These are phyloP conservation scores for Carallia pectinifolia DNA, from an alignment of 345 rosid genomes.

Conservation along the genomic window DNA sequence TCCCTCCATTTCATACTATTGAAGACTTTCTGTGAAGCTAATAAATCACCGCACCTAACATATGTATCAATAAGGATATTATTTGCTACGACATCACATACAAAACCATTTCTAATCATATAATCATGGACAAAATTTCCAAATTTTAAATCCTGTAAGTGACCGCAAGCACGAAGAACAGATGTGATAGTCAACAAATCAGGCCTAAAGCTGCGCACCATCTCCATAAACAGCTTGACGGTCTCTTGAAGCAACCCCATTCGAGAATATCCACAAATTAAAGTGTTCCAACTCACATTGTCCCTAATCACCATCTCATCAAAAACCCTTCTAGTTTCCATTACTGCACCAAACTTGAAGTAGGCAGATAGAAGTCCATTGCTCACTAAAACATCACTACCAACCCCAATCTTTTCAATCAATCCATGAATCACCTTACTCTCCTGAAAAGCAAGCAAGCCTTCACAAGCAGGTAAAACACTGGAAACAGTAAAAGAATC, in stretches of 20 bases:
- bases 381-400: slow-evolving; percentile 35
- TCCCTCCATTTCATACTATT: slow-evolving; percentile 43
- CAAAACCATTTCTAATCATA: slow-evolving; percentile 35
- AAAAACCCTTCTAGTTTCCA: slow-evolving; percentile 47
- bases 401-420: slow-evolving; percentile 47
- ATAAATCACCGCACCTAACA: slow-evolving; percentile 50
- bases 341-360: slow-evolving; percentile 43
- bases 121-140: slow-evolving; percentile 48
- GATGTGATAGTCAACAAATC: slow-evolving; percentile 52
- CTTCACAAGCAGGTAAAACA: slow-evolving; percentile 61
- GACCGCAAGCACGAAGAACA: slow-evolving; percentile 62
- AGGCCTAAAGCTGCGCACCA: slow-evolving; percentile 40
- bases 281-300: slow-evolving; percentile 54
- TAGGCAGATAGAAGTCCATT: slow-evolving; percentile 63
- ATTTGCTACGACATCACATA: slow-evolving; percentile 34
- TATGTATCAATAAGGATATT: slow-evolving; percentile 61
- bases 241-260: slow-evolving; percentile 48
- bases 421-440: slow-evolving; percentile 50
- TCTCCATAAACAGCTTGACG: slow-evolving; percentile 36
- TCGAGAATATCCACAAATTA: slow-evolving; percentile 56
- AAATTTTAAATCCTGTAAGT: slow-evolving; percentile 35
- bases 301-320: slow-evolving; percentile 51
- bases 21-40: slow-evolving; percentile 48
- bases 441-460: slow-evolving; percentile 36
- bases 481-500: slow-evolving; percentile 58